Conservation (phyloP, 2,329 filamentous ascomycete genomes). For the Didymella pomorum region DNA sequence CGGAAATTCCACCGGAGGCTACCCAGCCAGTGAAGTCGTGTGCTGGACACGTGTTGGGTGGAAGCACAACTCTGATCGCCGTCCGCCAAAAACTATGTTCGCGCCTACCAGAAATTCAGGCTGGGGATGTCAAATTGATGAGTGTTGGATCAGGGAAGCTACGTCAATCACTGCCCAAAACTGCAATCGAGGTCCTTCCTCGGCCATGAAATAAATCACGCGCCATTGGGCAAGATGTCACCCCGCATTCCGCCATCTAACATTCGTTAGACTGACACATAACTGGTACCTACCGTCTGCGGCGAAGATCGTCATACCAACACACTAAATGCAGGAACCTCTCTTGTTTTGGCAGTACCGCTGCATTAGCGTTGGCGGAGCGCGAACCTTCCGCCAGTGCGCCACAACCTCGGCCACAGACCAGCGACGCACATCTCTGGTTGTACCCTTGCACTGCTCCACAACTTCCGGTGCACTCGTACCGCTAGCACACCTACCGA, state of each 20-base stretch:
- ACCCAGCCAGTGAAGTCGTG: constrained; percentile 3
- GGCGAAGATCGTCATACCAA: constrained; percentile 13
- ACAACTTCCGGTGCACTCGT: background rate
- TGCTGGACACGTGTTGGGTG: background rate
- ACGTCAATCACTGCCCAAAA: constrained; percentile 8
- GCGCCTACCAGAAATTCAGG: background rate
- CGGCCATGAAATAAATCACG: constrained; percentile 13
- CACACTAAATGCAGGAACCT: constrained; percentile 16
- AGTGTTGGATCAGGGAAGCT: background rate
- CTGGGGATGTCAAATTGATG: constrained; percentile 1
- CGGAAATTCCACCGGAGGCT: constrained; percentile 1
- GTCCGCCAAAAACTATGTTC: constrained; percentile 6
- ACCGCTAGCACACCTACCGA: background rate
- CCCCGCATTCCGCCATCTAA: constrained; percentile 17
- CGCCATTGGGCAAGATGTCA: constrained; percentile 16
- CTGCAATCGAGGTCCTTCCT: background rate
- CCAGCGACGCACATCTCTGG: constrained; percentile 3
- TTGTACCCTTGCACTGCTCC: background rate
- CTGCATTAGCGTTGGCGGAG: constrained; percentile 9
- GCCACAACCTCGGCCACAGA: constrained; percentile 13
- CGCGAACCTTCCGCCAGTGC: constrained; percentile 5
- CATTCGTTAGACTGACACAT: constrained; percentile 6
- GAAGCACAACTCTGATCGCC: constrained; percentile 2
- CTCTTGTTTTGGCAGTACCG: constrained; percentile 6
- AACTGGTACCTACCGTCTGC: constrained; percentile 2